Percentiles rank a stretch among this genome's conserved stretches.
These are phyloP conservation scores for Clohesyomyces aquaticus DNA, from an alignment of 495 filamentous ascomycete species.

Conservation along the genomic window DNA sequence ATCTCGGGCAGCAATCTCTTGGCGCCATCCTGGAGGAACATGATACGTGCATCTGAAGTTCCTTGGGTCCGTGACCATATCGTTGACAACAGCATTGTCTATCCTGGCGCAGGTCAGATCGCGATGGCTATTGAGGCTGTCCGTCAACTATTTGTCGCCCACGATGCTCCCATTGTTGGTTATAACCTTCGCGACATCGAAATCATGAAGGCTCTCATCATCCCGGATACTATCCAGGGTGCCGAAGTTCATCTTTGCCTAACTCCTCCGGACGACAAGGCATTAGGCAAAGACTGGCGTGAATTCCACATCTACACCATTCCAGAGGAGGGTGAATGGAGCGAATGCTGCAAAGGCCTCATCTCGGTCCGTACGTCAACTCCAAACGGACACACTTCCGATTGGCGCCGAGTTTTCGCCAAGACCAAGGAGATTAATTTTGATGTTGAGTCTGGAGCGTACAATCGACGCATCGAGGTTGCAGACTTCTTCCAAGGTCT, in stretches of 20 bases:
- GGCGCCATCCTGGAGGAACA: background rate
- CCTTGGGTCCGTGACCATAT: conserved; percentile 3
- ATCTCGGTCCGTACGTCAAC: too few species aligned
- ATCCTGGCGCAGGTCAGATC: conserved; percentile 1
- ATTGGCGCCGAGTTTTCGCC: too few species aligned
- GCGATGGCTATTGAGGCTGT: background rate
- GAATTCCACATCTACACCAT: background rate
- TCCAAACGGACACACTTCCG: too few species aligned
- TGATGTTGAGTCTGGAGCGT: too few species aligned
- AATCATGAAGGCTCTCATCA: background rate
- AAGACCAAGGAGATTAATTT: too few species aligned
- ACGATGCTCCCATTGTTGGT: background rate
- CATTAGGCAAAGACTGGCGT: background rate
- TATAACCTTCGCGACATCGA: background rate
- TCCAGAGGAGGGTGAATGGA: background rate
- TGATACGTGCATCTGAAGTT: background rate
- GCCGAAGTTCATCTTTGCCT: background rate
- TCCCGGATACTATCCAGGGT: background rate
- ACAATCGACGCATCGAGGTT: background rate
- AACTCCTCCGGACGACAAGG: background rate
- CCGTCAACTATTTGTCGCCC: background rate
- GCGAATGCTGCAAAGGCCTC: background rate
- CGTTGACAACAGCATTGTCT: background rate
- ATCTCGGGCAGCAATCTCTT: background rate
- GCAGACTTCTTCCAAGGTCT: background rate